phyloP scores from a whole-genome alignment of 2,329 filamentous ascomycete genomes.

The Cladosporium sphaerospermum region DNA sequence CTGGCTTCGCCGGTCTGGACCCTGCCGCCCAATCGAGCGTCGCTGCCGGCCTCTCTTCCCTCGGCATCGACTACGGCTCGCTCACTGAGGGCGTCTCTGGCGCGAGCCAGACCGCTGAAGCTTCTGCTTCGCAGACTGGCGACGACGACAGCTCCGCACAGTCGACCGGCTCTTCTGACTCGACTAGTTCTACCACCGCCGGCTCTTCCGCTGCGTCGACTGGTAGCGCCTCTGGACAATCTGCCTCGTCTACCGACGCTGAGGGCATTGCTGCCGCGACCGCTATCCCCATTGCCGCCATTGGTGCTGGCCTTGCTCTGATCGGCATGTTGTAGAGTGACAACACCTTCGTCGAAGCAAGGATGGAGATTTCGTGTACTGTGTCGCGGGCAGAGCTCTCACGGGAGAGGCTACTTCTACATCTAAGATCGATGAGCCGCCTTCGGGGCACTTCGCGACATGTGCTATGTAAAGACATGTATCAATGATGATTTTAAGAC shows the following conservation, averaged over 20 bases:
- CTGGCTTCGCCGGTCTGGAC: background rate
- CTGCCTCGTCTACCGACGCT: background rate
- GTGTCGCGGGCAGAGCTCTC: no score
- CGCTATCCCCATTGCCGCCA: background rate
- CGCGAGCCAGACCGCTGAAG: background rate
- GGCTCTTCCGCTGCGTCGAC: background rate
- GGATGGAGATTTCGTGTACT: no score
- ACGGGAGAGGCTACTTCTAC: no score
- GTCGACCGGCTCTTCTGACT: background rate
- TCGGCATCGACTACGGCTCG: background rate
- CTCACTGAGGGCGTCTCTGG: background rate
- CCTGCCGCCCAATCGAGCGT: slow-evolving; percentile 3
- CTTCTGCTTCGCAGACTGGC: background rate
- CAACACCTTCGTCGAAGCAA: no score
- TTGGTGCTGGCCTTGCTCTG: slow-evolving; percentile 1
- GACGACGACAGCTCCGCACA: background rate
- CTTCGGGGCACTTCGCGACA: no score
- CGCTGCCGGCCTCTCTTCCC: background rate
- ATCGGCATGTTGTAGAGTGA: background rate
- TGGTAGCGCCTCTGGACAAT: background rate
- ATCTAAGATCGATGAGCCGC: no score
- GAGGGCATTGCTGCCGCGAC: slow-evolving; percentile 5
- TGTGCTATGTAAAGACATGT: no score
- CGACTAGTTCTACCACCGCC: background rate
- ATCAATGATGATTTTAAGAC: no score